Percentiles rank a stretch among this genome's conserved stretches.
Conservation (phyloP, 2,329 filamentous ascomycete genomes). For the Sporothrix pallida region DNA sequence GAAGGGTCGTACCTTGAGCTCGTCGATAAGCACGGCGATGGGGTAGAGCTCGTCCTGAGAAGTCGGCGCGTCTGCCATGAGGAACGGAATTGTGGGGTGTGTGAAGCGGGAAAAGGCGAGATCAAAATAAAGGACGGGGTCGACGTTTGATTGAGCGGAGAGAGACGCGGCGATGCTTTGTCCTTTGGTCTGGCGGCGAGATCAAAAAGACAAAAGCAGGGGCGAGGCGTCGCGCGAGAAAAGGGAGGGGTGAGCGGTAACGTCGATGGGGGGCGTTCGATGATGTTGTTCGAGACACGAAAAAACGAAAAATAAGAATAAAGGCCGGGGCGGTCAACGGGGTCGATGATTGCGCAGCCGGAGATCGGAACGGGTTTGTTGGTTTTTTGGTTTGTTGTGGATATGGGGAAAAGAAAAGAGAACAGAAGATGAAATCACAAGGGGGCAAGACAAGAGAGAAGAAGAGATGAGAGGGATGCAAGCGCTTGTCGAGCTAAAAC, state of each 20-base stretch:
- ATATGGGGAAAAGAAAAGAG: constrained; percentile 22
- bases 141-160: neutral
- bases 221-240: constrained; percentile 17
- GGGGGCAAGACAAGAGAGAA: constrained; percentile 14
- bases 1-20: constrained; percentile 80
- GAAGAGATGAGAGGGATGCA: constrained; percentile 1
- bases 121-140: neutral
- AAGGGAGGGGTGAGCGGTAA: neutral
- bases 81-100: constrained; percentile 40
- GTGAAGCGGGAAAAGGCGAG: constrained; percentile 14
- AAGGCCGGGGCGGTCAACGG: neutral
- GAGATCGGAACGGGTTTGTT: constrained; percentile 10
- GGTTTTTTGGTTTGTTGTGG: neutral
- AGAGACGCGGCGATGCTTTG: constrained; percentile 18
- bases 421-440: constrained; percentile 10
- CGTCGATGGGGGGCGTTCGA: neutral
- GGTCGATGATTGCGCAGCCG: constrained; percentile 31
- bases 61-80: constrained; percentile 87
- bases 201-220: constrained; percentile 10
- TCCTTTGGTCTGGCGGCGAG: neutral
- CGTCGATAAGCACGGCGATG: constrained; percentile 99
- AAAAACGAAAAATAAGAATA: constrained; percentile 8
- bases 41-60: constrained; percentile 99
- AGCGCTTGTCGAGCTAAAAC: constrained; percentile 30
- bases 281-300: neutral